These are phyloP conservation scores for Dendrothele bispora DNA, from an alignment of 768 basidiomycete genomes.

Conservation along the genomic window DNA sequence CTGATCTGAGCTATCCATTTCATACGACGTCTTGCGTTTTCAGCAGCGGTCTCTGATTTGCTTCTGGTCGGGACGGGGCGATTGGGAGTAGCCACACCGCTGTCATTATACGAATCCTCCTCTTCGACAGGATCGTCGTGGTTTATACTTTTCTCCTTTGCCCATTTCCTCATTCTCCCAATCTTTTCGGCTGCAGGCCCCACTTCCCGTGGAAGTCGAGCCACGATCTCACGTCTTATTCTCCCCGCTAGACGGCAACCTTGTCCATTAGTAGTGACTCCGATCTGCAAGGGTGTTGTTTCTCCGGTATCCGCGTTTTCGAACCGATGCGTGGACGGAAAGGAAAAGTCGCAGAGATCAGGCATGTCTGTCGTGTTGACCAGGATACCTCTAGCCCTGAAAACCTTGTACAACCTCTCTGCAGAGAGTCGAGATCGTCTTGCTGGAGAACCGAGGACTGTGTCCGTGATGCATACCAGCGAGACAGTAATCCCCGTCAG, in stretches of 20 bases:
- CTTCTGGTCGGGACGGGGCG: constrained; percentile 49
- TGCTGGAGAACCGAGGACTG: constrained; percentile 40
- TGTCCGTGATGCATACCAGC: constrained; percentile 84
- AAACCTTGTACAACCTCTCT: constrained; percentile 52
- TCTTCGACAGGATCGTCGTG: constrained; percentile 23
- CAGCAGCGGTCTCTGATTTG: constrained; percentile 36
- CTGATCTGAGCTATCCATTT: constrained; percentile 95
- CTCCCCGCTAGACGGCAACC: constrained; percentile 85
- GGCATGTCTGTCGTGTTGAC: constrained; percentile 90
- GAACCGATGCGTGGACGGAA: constrained; percentile 85
- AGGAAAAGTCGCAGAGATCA: constrained; percentile 85
- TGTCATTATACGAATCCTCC: constrained; percentile 55
- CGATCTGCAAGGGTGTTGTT: constrained; percentile 55
- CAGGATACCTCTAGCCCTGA: constrained; percentile 59
- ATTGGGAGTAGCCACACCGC: constrained; percentile 59
- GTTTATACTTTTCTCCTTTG: constrained; percentile 28
- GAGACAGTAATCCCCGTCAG: constrained; percentile 21
- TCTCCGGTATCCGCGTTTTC: constrained; percentile 38
- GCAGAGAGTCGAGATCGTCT: constrained; percentile 57
- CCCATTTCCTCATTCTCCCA: constrained; percentile 63
- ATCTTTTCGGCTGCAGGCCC: constrained; percentile 77
- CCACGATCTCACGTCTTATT: constrained; percentile 79
- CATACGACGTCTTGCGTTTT: constrained; percentile 66
- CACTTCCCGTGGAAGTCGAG: constrained; percentile 66
- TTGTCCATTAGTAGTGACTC: constrained; percentile 87